Base-by-base conservation (phyloP, 2,329 filamentous ascomycete species). In the Monosporascus sp. region DNA sequence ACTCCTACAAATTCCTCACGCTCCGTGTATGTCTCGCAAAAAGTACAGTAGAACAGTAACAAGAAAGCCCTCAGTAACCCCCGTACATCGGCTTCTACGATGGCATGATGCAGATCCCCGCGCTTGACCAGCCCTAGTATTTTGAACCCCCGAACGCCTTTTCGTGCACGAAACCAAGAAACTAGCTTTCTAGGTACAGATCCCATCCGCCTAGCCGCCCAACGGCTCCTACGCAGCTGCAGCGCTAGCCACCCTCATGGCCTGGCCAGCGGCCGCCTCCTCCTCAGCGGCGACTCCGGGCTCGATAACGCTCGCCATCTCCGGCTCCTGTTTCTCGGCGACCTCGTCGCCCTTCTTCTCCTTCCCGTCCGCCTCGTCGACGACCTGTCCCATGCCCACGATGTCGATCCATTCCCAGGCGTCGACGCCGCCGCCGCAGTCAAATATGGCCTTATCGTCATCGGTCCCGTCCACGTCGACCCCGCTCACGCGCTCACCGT, bases 321-420 rank as follows among this genome's bases (percentile, higher is more conserved):
- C 60, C n/a, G 62, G 60, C 54, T 72, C 70, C 47, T 59, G 57
- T 17, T 59, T 56, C 36, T 64, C 65, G 1, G 47, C 61, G 17
- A 27, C 64, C 45, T 54, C 55, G 8, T 49, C 51, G 27, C 58
- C 58, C 2, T 51, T 51, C 44, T 59, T 54, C 15, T 52, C 57
- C 34, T 56, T 47, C 20, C 52, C 49, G n/a, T 55, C 57, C 36
- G 51, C 57, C 27, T 58, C 56, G 45, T 55, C 57, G 17, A 60
- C 61, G 8, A 65, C 56, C 9, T 58, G 59, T 25, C 74, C 80
- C 56, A 81, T 68, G 7, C 79, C 79, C 3, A 80, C 71, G 20
- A 77, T 69, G 48, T 82, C 75, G 54, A 83, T 74, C 74, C 74
- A 80, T 42, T 68, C 64, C 81, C 81, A 84, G 51, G 71, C 68